Percentiles rank a stretch among this genome's conserved stretches.
These are phyloP conservation scores for Termitomyces sp. DNA, from an alignment of 768 basidiomycete genomes.

Conservation along the genomic window DNA sequence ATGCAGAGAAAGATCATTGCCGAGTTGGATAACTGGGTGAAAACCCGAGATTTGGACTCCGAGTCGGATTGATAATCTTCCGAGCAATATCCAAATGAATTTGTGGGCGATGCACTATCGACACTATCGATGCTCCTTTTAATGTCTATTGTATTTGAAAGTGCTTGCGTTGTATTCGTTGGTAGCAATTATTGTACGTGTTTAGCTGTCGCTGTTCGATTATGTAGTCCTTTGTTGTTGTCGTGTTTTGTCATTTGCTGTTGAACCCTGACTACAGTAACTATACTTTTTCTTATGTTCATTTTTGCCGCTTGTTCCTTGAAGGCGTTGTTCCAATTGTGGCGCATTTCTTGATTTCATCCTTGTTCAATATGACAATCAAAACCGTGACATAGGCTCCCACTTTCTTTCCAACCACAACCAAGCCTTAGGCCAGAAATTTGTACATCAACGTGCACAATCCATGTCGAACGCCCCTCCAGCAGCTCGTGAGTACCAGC, in stretches of 20 bases:
- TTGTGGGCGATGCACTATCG: neutral
- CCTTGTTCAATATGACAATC: neutral
- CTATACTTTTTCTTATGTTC: neutral
- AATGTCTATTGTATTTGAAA: neutral
- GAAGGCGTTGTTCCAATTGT: slow-evolving; percentile 7
- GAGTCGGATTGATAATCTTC: slow-evolving; percentile 10
- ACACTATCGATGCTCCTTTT: neutral
- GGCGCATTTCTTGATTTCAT: neutral
- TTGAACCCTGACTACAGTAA: neutral
- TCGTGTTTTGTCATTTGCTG: neutral
- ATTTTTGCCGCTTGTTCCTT: neutral
- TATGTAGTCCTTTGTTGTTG: neutral
- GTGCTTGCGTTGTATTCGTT: neutral
- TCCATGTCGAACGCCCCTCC: slow-evolving; percentile 9
- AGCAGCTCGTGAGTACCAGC: slow-evolving; percentile 16
- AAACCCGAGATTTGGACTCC: slow-evolving; percentile 16
- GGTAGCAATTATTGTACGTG: neutral
- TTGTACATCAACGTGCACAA: neutral
- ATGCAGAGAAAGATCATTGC: slow-evolving; percentile 42
- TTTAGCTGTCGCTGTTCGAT: neutral
- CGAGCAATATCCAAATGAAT: neutral
- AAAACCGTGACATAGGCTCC: slow-evolving; percentile 6
- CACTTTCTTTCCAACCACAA: neutral
- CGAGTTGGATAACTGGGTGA: slow-evolving; percentile 37
- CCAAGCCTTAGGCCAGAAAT: neutral